Base-by-base conservation (phyloP, 768 basidiomycete species). In the Gyrodon lividus region DNA sequence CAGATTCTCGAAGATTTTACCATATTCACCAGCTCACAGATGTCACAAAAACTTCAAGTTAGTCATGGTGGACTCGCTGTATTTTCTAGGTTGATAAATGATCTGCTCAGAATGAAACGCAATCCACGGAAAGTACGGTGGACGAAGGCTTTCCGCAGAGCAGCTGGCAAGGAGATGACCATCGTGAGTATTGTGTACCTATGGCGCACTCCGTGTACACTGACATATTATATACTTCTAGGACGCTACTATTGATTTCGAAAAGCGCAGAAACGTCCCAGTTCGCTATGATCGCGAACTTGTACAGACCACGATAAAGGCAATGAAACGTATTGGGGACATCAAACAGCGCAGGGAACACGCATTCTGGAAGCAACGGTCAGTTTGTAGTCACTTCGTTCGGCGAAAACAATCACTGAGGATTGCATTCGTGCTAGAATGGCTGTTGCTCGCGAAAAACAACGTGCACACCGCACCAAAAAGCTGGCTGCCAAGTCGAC, bases 1-100 rank as follows among this genome's bases (percentile, higher is more conserved):
- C 31, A 19, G 13, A 20, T 52, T 40, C 13, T 42, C 22, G n/a
- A 39, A 54, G 37, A 17, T 24, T 14, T 23, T 31, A 30, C 31
- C 26, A 28, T 54, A n/a, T 31, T 63, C 14, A 61, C 20, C 49
- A 35, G 35, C 26, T 34, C 19, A 14, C 48, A 95, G 92, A 78
- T 97, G 97, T 69, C 92, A 98, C 72, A 98, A 98, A 75, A 99
- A 98, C 73, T 99, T 99, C 84, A 99, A 99, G 93, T 92, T 63
- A 58, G 81, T 67, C 38, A 37, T 26, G 2, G n/a, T 22, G 12
- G 8, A 23, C 34, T 12, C 42, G 10, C 16, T 17, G 7, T 20
- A 28, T 52, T 43, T 23, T 44, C 28, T 46, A 14, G 0, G 26
- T 37, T 13, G 30, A 50, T 51, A 52, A 3, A 46, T 55, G 42